Evolutionary conservation across 2,329 filamentous ascomycete species (phyloP).

Genomic region (Aspergillus neotritici): DNA sequence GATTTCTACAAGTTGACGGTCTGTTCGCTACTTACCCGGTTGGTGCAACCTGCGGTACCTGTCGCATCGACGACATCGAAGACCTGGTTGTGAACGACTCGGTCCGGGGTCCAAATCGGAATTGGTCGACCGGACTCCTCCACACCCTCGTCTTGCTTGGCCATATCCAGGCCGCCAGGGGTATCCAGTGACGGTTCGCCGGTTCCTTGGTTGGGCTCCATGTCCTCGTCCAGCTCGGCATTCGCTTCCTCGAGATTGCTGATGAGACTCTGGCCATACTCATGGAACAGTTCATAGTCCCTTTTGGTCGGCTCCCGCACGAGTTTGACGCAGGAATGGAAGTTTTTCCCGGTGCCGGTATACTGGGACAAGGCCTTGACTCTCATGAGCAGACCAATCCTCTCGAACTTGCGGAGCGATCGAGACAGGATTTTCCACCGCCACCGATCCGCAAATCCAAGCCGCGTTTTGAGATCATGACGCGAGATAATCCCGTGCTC

Average conservation of each 20-base stretch:
- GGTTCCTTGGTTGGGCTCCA: slow-evolving; percentile 21
- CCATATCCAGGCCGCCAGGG: slow-evolving; percentile 14
- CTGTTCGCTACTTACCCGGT: slow-evolving; percentile 30
- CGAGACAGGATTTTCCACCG: slow-evolving; percentile 38
- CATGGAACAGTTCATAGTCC: slow-evolving; percentile 38
- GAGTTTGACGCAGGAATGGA: slow-evolving; percentile 41
- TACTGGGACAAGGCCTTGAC: slow-evolving; percentile 41
- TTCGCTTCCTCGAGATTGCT: slow-evolving; percentile 25
- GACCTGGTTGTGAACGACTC: slow-evolving; percentile 48
- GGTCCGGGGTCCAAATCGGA: slow-evolving; percentile 53
- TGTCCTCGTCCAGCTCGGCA: slow-evolving; percentile 32
- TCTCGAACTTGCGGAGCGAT: slow-evolving; percentile 42
- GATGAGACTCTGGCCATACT: slow-evolving; percentile 26
- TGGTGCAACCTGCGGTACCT: slow-evolving; percentile 47
- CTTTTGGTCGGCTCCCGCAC: slow-evolving; percentile 36
- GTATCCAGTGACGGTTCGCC: slow-evolving; percentile 3
- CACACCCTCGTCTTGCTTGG: slow-evolving; percentile 19
- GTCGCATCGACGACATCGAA: slow-evolving; percentile 45
- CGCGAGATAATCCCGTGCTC: slow-evolving; percentile 48
- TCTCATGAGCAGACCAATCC: slow-evolving; percentile 41
- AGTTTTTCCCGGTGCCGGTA: slow-evolving; percentile 27
- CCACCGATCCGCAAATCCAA: slow-evolving; percentile 39
- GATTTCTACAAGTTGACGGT: background rate
- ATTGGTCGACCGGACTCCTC: slow-evolving; percentile 34
- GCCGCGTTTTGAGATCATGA: slow-evolving; percentile 46